Evolutionary conservation across 805 yeast species (phyloP).

Genomic region (Scheffersomyces lignosus): DNA sequence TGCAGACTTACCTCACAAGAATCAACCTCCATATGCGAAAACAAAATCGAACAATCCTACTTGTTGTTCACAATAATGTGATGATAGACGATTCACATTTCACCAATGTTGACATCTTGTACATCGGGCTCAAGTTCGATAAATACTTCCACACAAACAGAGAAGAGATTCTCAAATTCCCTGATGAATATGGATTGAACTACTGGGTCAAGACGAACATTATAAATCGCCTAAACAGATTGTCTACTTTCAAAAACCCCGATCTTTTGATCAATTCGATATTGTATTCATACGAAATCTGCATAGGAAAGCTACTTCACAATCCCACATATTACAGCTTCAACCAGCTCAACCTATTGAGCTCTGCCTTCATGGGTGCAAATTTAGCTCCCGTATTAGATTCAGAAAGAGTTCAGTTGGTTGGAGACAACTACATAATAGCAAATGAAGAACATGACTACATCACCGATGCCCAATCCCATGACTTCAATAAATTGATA

Average conservation of each 20-base stretch:
- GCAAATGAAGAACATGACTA: constrained; percentile 1
- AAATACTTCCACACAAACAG: constrained; percentile 9
- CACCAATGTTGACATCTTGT: constrained; percentile 14
- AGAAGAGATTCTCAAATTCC: constrained; percentile 9
- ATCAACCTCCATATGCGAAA: constrained; percentile 14
- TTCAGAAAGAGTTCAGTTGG: not conserved
- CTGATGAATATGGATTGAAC: constrained; percentile 18
- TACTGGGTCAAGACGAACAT: constrained; percentile 13
- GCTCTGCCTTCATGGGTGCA: constrained; percentile 1
- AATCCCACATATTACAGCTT: constrained; percentile 6
- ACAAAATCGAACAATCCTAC: constrained; percentile 11
- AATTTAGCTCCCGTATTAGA: not conserved
- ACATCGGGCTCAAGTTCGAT: constrained; percentile 13
- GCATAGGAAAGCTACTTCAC: constrained; percentile 5
- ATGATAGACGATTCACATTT: constrained; percentile 9
- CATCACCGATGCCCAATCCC: not conserved
- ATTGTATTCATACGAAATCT: constrained; percentile 7
- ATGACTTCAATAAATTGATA: constrained; percentile 1
- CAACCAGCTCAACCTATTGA: constrained; percentile 3
- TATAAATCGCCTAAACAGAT: constrained; percentile 10
- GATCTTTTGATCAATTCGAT: constrained; percentile 7
- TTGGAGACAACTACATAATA: not conserved
- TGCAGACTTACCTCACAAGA: constrained; percentile 14
- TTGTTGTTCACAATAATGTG: constrained; percentile 16
- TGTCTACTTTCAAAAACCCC: constrained; percentile 5